phyloP scores from a whole-genome alignment of 768 basidiomycete species.

The Trametes sanguinea region DNA sequence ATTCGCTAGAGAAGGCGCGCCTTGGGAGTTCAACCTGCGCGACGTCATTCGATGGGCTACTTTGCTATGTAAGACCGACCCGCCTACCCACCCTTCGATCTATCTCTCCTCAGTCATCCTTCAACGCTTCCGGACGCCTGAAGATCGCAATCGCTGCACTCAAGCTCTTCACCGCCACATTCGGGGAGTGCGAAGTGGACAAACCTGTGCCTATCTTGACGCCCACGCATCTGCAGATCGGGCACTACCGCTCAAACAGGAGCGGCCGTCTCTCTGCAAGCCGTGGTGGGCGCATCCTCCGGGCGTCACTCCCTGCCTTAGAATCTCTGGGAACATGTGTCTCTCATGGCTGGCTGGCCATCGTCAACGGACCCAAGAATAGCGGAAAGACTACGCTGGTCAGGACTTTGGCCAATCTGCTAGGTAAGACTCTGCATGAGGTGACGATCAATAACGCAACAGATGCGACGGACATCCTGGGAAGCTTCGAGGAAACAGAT shows the following conservation, averaged over 20 bases:
- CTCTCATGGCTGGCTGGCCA: conserved; percentile 82
- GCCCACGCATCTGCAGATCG: conserved; percentile 59
- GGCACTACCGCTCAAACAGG: conserved; percentile 52
- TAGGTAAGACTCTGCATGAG: conserved; percentile 70
- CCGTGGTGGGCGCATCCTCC: conserved; percentile 55
- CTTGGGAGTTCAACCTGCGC: conserved; percentile 98
- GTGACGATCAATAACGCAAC: conserved; percentile 82
- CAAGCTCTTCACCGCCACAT: conserved; percentile 55
- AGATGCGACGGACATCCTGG: conserved; percentile 92
- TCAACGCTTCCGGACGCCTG: conserved; percentile 76
- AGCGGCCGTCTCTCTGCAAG: conserved; percentile 33
- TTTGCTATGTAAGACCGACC: conserved; percentile 42
- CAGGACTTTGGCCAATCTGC: conserved; percentile 64
- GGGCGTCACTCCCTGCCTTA: conserved; percentile 61
- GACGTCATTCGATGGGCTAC: conserved; percentile 90
- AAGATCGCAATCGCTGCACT: conserved; percentile 62
- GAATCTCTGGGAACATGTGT: conserved; percentile 79
- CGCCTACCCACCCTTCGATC: conserved; percentile 53
- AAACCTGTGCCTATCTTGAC: conserved; percentile 42
- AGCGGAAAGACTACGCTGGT: conserved; percentile 83
- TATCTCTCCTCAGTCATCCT: conserved; percentile 77
- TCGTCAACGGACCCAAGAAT: conserved; percentile 73
- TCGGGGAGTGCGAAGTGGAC: conserved; percentile 33
- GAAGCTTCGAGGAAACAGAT: conserved; percentile 94
- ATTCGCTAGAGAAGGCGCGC: conserved; percentile 80